A percentile compares a stretch with the other conserved stretches of the same genome.
These are phyloP conservation scores for Macrotyloma uniflorum DNA, from an alignment of 306 rosid species.

Conservation along the genomic window DNA sequence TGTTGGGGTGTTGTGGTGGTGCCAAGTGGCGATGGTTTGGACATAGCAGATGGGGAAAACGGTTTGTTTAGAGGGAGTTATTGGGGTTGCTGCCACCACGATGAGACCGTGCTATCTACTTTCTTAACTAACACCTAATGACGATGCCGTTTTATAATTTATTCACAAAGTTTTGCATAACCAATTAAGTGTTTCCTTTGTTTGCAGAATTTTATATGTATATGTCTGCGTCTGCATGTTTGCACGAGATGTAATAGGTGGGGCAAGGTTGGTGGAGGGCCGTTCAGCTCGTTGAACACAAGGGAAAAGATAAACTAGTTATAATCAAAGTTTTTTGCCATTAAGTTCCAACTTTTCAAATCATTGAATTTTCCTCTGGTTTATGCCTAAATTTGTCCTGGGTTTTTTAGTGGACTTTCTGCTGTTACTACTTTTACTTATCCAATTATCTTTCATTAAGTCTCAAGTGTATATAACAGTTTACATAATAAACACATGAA, in stretches of 20 bases:
- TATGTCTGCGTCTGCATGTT: neutral
- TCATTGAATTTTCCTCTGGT: neutral
- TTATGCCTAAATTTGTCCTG: neutral
- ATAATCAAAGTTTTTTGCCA: slow-evolving; percentile 12
- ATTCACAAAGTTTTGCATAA: slow-evolving; percentile 30
- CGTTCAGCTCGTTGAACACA: slow-evolving; percentile 67
- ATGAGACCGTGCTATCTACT: slow-evolving; percentile 60
- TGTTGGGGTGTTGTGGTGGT: neutral
- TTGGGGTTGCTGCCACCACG: slow-evolving; percentile 59
- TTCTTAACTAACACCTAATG: slow-evolving; percentile 64
- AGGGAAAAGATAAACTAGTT: slow-evolving; percentile 32
- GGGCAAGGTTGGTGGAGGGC: slow-evolving; percentile 72
- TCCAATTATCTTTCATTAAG: neutral
- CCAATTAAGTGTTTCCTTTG: neutral
- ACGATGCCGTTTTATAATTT: slow-evolving; percentile 33
- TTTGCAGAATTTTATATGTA: neutral
- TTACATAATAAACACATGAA: neutral
- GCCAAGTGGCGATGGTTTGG: slow-evolving; percentile 42
- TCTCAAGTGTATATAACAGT: neutral
- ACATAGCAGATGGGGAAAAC: slow-evolving; percentile 18
- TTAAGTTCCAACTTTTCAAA: neutral
- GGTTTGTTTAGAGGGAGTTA: slow-evolving; percentile 43
- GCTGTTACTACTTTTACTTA: too few species aligned
- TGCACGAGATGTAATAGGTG: slow-evolving; percentile 22
- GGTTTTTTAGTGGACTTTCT: neutral